phyloP scores from a whole-genome alignment of 108 stramenopile genomes.

The Craspedostauros australis region DNA sequence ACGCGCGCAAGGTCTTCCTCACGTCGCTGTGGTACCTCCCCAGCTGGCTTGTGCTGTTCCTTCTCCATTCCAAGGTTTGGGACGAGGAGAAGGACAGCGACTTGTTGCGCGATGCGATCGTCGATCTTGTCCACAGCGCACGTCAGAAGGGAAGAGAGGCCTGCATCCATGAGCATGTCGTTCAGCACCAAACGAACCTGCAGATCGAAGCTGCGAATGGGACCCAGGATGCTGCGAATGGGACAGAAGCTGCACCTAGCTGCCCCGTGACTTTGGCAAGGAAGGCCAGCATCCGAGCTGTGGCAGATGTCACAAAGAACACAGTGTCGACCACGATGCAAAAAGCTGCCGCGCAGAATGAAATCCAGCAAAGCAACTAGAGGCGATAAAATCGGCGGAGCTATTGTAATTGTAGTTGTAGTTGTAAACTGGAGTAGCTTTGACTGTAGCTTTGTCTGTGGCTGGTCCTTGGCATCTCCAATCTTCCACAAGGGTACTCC shows the following conservation, averaged over 20 bases:
- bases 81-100: conserved; percentile 53
- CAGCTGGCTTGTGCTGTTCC: conserved; percentile 81
- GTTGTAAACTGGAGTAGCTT: too few relatives aligned
- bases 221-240: not conserved
- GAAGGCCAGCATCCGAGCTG: not conserved
- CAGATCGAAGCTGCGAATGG: not conserved
- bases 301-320: not conserved
- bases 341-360: too few relatives aligned
- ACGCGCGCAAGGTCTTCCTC: conserved; percentile 92
- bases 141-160: conserved; percentile 69
- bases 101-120: conserved; percentile 23
- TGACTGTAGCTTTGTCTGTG: too few relatives aligned
- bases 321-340: not conserved
- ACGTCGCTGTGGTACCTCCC: conserved; percentile 97
- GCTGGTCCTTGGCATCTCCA: too few relatives aligned
- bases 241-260: not conserved
- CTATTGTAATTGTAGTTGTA: too few relatives aligned
- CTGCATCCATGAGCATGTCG: conserved; percentile 68
- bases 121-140: conserved; percentile 43
- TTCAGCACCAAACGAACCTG: not conserved
- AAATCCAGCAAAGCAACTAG: too few relatives aligned
- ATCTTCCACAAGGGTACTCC: too few relatives aligned
- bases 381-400: too few relatives aligned
- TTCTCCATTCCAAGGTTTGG: conserved; percentile 90
- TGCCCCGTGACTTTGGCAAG: not conserved